These are phyloP conservation scores for Moricandia arvensis DNA, from an alignment of 345 rosid genomes.

Conservation along the genomic window DNA sequence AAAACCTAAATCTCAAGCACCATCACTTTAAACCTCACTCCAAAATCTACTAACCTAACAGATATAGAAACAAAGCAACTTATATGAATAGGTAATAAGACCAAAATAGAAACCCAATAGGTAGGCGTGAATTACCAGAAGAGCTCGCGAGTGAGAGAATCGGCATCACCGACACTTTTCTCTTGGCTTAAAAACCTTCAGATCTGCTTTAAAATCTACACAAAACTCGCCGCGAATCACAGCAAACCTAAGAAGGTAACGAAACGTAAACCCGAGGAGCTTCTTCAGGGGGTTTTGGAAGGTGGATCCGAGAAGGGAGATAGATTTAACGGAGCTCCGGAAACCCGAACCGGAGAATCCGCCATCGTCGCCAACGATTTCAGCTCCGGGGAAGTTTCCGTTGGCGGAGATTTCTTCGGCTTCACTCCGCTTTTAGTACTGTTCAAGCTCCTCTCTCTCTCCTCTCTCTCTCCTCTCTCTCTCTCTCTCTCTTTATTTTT, in stretches of 20 bases:
- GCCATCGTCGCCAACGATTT: slow-evolving; percentile 48
- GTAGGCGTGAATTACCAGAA: slow-evolving; percentile 23
- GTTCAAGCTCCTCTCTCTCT: slow-evolving; percentile 19
- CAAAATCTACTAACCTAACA: neutral
- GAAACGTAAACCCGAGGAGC: slow-evolving; percentile 13
- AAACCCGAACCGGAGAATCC: slow-evolving; percentile 36
- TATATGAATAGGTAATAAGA: too few relatives aligned
- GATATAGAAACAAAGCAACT: slow-evolving; percentile 14
- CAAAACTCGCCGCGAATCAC: slow-evolving; percentile 20
- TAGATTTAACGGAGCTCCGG: slow-evolving; percentile 40
- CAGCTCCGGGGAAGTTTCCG: slow-evolving; percentile 26
- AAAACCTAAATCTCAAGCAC: neutral
- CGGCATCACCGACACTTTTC: slow-evolving; percentile 38
- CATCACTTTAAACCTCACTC: neutral
- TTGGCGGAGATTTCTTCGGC: slow-evolving; percentile 51
- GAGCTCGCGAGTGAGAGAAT: slow-evolving; percentile 28
- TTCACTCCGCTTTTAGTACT: slow-evolving; percentile 47
- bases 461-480: neutral
- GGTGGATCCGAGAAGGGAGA: slow-evolving; percentile 46
- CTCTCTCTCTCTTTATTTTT: neutral
- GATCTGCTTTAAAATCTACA: slow-evolving; percentile 26
- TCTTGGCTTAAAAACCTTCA: slow-evolving; percentile 10
- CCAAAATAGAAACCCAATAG: slow-evolving; percentile 10
- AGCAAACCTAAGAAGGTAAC: slow-evolving; percentile 12
- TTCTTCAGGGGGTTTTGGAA: slow-evolving; percentile 29